A percentile compares a stretch with the other conserved stretches of the same genome.
Evolutionary conservation across 1,139 yeast species (phyloP).

Genomic region (Taphrina betulina): DNA sequence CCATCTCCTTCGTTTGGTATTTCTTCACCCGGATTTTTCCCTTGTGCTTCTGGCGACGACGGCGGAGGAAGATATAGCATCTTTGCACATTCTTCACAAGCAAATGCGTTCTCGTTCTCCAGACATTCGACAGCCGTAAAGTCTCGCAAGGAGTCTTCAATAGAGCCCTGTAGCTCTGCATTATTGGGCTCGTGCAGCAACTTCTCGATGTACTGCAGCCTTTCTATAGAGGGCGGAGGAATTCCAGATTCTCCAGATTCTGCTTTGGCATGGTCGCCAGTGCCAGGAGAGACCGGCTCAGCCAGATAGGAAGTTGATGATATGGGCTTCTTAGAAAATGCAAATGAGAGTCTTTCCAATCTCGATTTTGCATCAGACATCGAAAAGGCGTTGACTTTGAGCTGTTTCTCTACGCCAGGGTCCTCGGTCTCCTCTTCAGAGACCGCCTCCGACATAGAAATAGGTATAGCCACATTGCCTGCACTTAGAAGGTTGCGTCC

Average conservation of each 20-base stretch:
- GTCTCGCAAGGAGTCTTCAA: constrained; percentile 34
- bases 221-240: constrained; percentile 18
- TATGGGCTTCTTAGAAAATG: constrained; percentile 1
- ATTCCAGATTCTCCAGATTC: neutral
- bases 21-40: neutral
- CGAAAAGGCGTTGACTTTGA: constrained; percentile 14
- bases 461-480: neutral
- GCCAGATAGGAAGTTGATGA: neutral
- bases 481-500: neutral
- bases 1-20: neutral
- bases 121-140: constrained; percentile 33
- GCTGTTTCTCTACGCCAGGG: constrained; percentile 9
- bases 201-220: constrained; percentile 17
- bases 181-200: constrained; percentile 19
- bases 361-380: constrained; percentile 28
- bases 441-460: constrained; percentile 25
- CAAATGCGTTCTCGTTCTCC: constrained; percentile 35
- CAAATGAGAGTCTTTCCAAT: constrained; percentile 25
- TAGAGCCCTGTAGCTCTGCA: constrained; percentile 11
- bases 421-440: constrained; percentile 28
- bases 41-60: neutral
- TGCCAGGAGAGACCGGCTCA: neutral
- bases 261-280: neutral
- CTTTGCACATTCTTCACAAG: constrained; percentile 37
- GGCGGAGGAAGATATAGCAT: neutral